These are phyloP conservation scores for Fusarium verrucosum DNA, from an alignment of 2,329 filamentous ascomycete species.

Conservation along the genomic window DNA sequence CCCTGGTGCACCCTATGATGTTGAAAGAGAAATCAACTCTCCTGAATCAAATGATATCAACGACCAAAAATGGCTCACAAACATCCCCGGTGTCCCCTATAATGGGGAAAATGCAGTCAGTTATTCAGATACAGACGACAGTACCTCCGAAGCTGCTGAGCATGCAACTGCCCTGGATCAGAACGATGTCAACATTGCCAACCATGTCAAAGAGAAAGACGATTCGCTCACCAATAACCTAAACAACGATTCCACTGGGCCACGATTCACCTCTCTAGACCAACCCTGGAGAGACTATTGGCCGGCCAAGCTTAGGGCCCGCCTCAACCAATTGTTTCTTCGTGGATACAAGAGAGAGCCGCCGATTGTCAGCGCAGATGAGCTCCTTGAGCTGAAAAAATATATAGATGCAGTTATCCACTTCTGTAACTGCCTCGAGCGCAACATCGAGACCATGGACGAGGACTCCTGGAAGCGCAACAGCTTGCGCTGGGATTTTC, in stretches of 20 bases:
- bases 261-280: not conserved
- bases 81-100: not conserved
- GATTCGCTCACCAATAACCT: not conserved
- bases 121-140: not conserved
- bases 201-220: too few species aligned
- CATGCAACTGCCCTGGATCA: not conserved
- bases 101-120: not conserved
- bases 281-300: not conserved
- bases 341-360: too few species aligned
- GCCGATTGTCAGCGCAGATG: not conserved
- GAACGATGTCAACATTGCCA: not conserved
- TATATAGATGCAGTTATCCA: conserved; percentile 8
- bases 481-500: not conserved
- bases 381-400: not conserved
- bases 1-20: not conserved
- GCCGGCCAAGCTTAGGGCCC: not conserved
- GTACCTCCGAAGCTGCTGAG: not conserved
- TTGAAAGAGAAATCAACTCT: too few species aligned
- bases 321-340: not conserved
- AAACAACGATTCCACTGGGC: too few species aligned
- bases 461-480: not conserved
- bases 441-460: not conserved
- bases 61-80: not conserved
- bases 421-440: not conserved
- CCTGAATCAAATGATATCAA: too few species aligned